A percentile compares a stretch with the other conserved stretches of the same genome.
phyloP scores from a whole-genome alignment of 768 basidiomycete species.

The Suillus spraguei region DNA sequence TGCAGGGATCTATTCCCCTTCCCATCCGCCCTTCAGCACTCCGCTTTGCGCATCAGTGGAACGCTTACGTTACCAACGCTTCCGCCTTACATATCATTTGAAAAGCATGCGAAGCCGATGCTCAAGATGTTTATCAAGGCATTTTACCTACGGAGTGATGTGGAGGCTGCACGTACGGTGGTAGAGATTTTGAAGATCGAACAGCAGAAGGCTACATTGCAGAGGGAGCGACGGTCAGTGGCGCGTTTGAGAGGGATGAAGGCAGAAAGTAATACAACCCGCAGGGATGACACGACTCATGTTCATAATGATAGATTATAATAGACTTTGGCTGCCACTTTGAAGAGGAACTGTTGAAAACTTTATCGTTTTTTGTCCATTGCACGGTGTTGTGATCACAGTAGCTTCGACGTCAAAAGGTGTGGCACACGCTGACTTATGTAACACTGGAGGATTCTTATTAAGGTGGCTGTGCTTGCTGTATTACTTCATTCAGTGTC shows the following conservation, averaged over 20 bases:
- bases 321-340: neutral
- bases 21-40: conserved; percentile 50
- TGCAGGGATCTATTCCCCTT: conserved; percentile 28
- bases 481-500: conserved; percentile 1
- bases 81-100: conserved; percentile 50
- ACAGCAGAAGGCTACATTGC: conserved; percentile 13
- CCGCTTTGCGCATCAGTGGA: conserved; percentile 17
- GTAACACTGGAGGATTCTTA: no score
- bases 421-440: no score
- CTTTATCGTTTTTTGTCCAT: neutral
- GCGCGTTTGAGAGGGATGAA: conserved; percentile 5
- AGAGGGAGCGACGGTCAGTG: neutral
- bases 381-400: neutral
- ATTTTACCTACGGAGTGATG: conserved; percentile 58
- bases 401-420: no score
- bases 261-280: neutral
- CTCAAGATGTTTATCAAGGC: conserved; percentile 75
- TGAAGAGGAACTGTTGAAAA: neutral
- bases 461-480: conserved; percentile 2
- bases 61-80: conserved; percentile 40
- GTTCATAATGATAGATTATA: conserved; percentile 6
- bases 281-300: neutral
- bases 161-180: conserved; percentile 51
- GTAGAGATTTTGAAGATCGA: conserved; percentile 57
- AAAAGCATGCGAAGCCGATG: conserved; percentile 64